A percentile compares a stretch with the other conserved stretches of the same genome.
These are phyloP conservation scores for Dictyostelium capitatum DNA, from an alignment of 78 protist genomes.

Conservation along the genomic window DNA sequence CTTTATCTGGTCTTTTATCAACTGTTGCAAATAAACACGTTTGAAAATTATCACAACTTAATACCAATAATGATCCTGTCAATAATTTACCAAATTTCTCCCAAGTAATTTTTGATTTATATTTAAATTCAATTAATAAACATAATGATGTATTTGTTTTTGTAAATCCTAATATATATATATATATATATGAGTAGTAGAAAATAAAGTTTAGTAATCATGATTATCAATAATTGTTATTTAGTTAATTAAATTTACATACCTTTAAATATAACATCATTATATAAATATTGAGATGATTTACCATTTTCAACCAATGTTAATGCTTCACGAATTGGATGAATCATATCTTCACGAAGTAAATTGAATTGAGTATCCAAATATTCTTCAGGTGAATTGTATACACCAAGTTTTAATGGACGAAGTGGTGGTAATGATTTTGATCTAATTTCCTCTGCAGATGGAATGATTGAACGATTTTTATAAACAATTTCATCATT, in stretches of 20 bases:
- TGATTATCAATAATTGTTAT: no score
- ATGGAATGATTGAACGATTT: slow-evolving; percentile 20
- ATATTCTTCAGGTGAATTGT: slow-evolving; percentile 46
- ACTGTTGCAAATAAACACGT: slow-evolving; percentile 4
- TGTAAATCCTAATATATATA: not conserved
- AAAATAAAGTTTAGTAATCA: not conserved
- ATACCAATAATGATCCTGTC: slow-evolving; percentile 58
- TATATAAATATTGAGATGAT: not conserved
- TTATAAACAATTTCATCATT: slow-evolving; percentile 6
- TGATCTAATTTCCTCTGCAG: not conserved
- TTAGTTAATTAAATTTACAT: not conserved
- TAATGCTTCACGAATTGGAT: slow-evolving; percentile 62
- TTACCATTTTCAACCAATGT: not conserved
- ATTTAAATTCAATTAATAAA: slow-evolving; percentile 33
- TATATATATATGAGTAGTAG: not conserved
- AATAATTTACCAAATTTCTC: slow-evolving; percentile 27
- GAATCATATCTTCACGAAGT: slow-evolving; percentile 69
- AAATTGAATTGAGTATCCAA: slow-evolving; percentile 61
- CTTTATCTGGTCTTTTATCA: slow-evolving; percentile 64
- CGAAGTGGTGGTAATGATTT: not conserved
- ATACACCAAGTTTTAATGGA: slow-evolving; percentile 39
- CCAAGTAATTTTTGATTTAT: slow-evolving; percentile 23
- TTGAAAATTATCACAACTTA: slow-evolving; percentile 33
- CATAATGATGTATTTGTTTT: slow-evolving; percentile 15
- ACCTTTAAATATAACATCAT: slow-evolving; percentile 26